A percentile compares a stretch with the other conserved stretches of the same genome.
Conservation (phyloP, 495 filamentous ascomycete genomes). For the Melanomma pulvis-pyrius region DNA sequence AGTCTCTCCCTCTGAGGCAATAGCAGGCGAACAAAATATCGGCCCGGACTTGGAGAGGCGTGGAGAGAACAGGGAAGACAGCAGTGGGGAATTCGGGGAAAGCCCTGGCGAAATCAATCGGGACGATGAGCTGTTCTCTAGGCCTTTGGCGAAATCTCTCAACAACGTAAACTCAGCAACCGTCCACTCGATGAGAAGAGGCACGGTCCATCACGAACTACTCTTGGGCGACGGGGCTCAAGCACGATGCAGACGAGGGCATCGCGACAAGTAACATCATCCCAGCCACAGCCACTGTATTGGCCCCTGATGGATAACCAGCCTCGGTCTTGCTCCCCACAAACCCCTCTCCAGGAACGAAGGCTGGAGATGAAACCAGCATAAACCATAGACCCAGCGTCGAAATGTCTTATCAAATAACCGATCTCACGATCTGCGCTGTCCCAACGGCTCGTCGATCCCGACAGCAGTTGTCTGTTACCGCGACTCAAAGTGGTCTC, state of each 20-base stretch:
- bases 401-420: conserved; percentile 25
- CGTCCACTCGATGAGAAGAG: no score
- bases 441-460: conserved; percentile 15
- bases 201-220: no score
- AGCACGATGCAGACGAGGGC: conserved; percentile 17
- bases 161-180: no score
- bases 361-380: conserved; percentile 12
- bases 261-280: conserved; percentile 13
- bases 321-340: conserved; percentile 16
- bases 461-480: conserved; percentile 14
- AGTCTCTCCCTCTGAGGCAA: no score
- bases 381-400: conserved; percentile 9
- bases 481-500: conserved; percentile 8
- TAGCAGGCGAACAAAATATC: no score
- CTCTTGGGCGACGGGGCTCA: no score
- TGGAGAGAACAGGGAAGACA: no score
- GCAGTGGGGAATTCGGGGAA: no score
- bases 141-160: no score
- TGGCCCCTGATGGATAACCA: neutral
- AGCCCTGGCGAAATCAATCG: no score
- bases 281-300: conserved; percentile 2
- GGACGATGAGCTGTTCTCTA: no score
- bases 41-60: no score
- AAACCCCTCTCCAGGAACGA: conserved; percentile 11
- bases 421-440: conserved; percentile 13